Evolutionary conservation across 2,329 filamentous ascomycete species (phyloP).

Genomic region (Penicillium sp.): DNA sequence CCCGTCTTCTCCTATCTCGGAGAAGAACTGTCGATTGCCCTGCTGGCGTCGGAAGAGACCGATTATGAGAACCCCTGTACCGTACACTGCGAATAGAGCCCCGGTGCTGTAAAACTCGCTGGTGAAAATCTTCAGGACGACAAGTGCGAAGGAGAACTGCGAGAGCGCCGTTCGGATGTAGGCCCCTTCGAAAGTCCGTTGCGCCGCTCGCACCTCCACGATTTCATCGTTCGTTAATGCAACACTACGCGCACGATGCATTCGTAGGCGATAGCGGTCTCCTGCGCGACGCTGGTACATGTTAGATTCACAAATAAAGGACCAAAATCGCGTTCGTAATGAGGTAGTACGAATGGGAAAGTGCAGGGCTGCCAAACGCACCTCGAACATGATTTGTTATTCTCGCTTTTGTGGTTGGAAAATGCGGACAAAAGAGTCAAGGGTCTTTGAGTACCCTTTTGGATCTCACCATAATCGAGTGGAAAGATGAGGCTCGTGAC

Average conservation of each 20-base stretch:
- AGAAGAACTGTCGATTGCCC: constrained; percentile 92
- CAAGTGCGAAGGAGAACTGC: constrained; percentile 92
- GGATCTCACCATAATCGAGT: constrained; percentile 8
- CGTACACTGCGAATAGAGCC: constrained; percentile 93
- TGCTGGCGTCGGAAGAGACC: constrained; percentile 86
- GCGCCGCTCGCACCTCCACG: constrained; percentile 91
- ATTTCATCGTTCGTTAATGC: constrained; percentile 82
- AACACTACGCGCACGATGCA: constrained; percentile 83
- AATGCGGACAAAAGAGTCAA: not conserved
- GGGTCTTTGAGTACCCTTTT: not conserved
- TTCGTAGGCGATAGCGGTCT: constrained; percentile 76
- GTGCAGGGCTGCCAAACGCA: constrained; percentile 19
- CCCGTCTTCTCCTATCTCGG: constrained; percentile 61
- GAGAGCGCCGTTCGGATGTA: constrained; percentile 94
- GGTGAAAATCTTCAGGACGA: constrained; percentile 96
- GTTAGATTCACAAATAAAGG: constrained; percentile 22
- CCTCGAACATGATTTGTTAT: constrained; percentile 36
- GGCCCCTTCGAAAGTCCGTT: constrained; percentile 95
- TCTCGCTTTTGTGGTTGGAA: not conserved
- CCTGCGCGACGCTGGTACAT: constrained; percentile 64
- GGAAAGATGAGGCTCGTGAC: not conserved
- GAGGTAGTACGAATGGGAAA: constrained; percentile 5
- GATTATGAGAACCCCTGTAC: constrained; percentile 79
- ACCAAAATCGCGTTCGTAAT: not conserved
- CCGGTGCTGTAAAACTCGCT: constrained; percentile 95